Evolutionary conservation across 139 green algal genomes (phyloP), one percentile per base, ranked within the genome.

Genomic region (Edaphochlamys debaryana): DNA sequence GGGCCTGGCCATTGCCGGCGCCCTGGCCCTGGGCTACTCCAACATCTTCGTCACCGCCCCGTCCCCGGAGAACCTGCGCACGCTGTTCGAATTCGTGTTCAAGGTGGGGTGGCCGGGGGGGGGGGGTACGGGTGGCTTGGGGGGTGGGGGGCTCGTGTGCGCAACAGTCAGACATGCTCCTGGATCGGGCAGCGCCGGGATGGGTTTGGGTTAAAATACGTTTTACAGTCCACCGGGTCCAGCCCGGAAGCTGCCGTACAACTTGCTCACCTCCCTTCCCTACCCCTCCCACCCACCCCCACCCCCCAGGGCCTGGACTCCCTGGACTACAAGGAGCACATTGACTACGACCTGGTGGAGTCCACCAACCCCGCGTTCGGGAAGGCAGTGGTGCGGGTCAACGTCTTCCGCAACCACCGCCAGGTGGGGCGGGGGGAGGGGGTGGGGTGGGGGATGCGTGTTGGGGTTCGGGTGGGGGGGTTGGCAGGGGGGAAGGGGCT

Each of bases 31-130:
- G 79, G 96, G 96, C 67, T 99, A 99, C 89, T 90, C 87, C 74
- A 99, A 99, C 92, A 98, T 99, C 87, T 99, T 99, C 78, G 97
- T 99, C 58, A 99, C 97, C 6, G 95, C 97, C 7, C 97, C 97
- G 7, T 96, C 92, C 4, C 97, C 97, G 3, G 97, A 99, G 89
- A 99, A 99, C 91, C 87, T 99, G 87, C 90, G 91, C 34, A 99
- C 97, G 20, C 94, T 99, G 50, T 99, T 99, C 75, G 94, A 99
- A 88, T 99, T 99, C 88, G 90, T 99, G 71, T 95, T 98, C 89
- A 98, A 98, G 87, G 95, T 93, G 69, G 2, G 66, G 13, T 52
- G 54, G 54, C 13, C 15, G 54, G 19, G 54, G 20, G 54, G 20
- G 19, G 23, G 23, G 54, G 50, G 50, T 58, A 58, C 50, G 20